These are phyloP conservation scores for Phytophthora nicotianae DNA, from an alignment of 352 stramenopile genomes.

Conservation along the genomic window DNA sequence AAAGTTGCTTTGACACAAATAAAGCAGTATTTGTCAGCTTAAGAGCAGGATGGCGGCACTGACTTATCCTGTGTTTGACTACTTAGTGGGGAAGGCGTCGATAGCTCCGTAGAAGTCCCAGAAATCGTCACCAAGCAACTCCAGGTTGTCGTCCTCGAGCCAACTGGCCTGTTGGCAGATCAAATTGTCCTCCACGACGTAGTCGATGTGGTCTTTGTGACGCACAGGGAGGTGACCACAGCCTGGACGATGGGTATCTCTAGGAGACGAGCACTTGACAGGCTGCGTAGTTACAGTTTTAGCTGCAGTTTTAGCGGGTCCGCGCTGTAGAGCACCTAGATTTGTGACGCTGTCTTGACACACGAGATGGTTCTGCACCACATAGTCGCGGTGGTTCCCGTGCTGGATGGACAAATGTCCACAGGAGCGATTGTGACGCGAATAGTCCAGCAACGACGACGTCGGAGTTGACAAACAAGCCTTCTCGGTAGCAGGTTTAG, in stretches of 20 bases:
- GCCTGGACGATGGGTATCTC: constrained; percentile 63
- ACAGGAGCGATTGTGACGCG: constrained; percentile 65
- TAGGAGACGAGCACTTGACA: constrained; percentile 31
- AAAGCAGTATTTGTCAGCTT: constrained; percentile 22
- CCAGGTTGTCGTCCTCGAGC: constrained; percentile 61
- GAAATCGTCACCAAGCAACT: constrained; percentile 81
- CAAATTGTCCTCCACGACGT: constrained; percentile 82
- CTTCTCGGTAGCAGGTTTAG: constrained; percentile 26
- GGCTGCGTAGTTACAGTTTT: constrained; percentile 2
- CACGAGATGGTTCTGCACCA: constrained; percentile 84
- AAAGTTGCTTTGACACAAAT: constrained; percentile 18
- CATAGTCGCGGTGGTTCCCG: constrained; percentile 80
- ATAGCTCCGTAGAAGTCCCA: constrained; percentile 85
- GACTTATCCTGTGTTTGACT: not conserved
- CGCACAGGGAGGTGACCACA: constrained; percentile 77
- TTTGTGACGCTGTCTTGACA: constrained; percentile 75
- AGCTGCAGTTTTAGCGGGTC: constrained; percentile 12
- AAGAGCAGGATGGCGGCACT: not conserved
- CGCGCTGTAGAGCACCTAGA: constrained; percentile 38
- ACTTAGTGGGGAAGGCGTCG: constrained; percentile 52
- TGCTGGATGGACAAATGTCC: constrained; percentile 81
- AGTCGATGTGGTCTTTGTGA: constrained; percentile 84
- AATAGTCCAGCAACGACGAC: constrained; percentile 57
- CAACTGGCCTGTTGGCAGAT: constrained; percentile 72
- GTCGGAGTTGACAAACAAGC: constrained; percentile 32